Percentiles rank a stretch among this genome's conserved stretches.
These are phyloP conservation scores for Alternaria sp. DNA, from an alignment of 2,329 filamentous ascomycete species.

Conservation along the genomic window DNA sequence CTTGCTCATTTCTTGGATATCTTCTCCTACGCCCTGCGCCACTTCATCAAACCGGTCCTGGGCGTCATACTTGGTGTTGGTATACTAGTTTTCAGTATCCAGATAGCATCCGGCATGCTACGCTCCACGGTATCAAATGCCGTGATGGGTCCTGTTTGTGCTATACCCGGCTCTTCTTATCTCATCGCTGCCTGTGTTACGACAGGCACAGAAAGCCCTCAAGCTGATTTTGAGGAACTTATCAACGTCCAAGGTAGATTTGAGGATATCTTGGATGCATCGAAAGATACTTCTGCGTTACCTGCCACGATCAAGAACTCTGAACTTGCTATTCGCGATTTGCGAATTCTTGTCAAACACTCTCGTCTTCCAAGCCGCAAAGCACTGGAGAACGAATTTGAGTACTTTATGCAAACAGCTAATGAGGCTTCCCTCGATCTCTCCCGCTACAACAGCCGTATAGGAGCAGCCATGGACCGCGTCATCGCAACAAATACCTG, in stretches of 20 bases:
- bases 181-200: constrained; percentile 70
- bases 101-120: constrained; percentile 63
- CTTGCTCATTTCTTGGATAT: constrained; percentile 64
- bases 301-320: constrained; percentile 82
- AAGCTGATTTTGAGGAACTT: constrained; percentile 73
- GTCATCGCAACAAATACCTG: constrained; percentile 79
- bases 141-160: constrained; percentile 73
- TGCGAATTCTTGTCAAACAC: constrained; percentile 75
- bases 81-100: constrained; percentile 63
- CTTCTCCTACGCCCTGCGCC: constrained; percentile 64
- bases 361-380: constrained; percentile 72
- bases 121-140: constrained; percentile 70
- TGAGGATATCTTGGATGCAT: constrained; percentile 75
- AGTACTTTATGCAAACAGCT: constrained; percentile 76
- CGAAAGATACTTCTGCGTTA: constrained; percentile 70
- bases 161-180: constrained; percentile 70
- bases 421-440: constrained; percentile 71
- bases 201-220: constrained; percentile 16
- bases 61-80: constrained; percentile 63
- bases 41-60: constrained; percentile 70
- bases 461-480: constrained; percentile 76
- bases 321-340: constrained; percentile 76
- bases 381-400: constrained; percentile 78
- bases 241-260: constrained; percentile 79
- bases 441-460: constrained; percentile 77